Evolutionary conservation across 2,329 filamentous ascomycete species (phyloP), one percentile per base, ranked within the genome.

Genomic region (Sclerotinia trifoliorum): DNA sequence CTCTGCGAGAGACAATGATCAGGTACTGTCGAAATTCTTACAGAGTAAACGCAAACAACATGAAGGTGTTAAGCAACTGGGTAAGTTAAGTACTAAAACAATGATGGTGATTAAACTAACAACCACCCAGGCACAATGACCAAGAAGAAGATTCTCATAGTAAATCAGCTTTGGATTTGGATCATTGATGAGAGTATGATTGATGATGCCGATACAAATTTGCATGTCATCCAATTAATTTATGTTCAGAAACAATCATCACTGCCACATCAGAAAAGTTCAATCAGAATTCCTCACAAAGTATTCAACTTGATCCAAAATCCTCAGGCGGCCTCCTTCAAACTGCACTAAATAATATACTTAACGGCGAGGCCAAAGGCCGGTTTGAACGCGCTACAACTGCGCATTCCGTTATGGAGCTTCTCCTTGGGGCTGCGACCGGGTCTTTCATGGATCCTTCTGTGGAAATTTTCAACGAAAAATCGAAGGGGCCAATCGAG

Each of bases 161-260:
- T 46, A 11, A 60, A 60, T 3, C 39, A 60, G 35, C 39, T 60
- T 29, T 60, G 57, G 57, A 35, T 46, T 60, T 60, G 57, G 57
- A 46, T 60, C 13, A 26, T 60, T 44, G 35, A 60, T 13, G 17
- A 46, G 39, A 60, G 39, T 60, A 60, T 19, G n/a, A 10, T 32
- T 46, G 44, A 2, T 29, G 3, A 35, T 60, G 26, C n/a, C 15
- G 10, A 1, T 4, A 1, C 2, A 46, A 21, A 60, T 13, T 21
- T 24, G 17, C 13, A 19, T 46, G 10, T 42, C 10, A 29, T 1
- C 10, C n/a, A 29, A n/a, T 39, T 60, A 24, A 60, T 10, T 17
- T 13, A 13, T 19, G 5, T 21, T 46, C 19, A 60, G 57, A 60
- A 26, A 60, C 57, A 21, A 60, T 60, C 3, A 60, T 60, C 5